These are phyloP conservation scores for Chamaecyparis obtusa DNA, from an alignment of 75 land plant species.

Conservation along the genomic window DNA sequence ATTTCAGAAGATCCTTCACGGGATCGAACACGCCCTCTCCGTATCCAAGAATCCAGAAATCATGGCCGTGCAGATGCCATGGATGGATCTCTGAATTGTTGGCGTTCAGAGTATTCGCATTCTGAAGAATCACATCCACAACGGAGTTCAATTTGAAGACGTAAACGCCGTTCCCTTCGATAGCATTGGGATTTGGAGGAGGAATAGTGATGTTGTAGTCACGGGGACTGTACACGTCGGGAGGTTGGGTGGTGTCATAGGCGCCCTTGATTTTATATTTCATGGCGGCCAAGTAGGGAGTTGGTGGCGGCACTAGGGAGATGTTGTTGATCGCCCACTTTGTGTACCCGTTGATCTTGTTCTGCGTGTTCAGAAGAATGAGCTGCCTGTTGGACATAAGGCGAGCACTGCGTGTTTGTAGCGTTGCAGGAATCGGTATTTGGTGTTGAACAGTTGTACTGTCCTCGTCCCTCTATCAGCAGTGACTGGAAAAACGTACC, in stretches of 20 bases:
- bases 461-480: slow-evolving; percentile 56
- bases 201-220: slow-evolving; percentile 14
- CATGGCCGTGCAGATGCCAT: slow-evolving; percentile 96
- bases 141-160: slow-evolving; percentile 34
- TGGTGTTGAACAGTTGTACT: no score
- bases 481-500: slow-evolving; percentile 30
- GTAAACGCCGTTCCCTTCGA: slow-evolving; percentile 45
- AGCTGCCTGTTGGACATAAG: slow-evolving; percentile 27
- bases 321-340: no score
- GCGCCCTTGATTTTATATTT: slow-evolving; percentile 23
- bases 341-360: no score
- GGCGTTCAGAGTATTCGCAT: slow-evolving; percentile 60
- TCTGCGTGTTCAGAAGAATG: slow-evolving; percentile 19
- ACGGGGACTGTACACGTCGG: slow-evolving; percentile 6
- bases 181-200: slow-evolving; percentile 47
- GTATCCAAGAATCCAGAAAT: slow-evolving; percentile 57
- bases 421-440: no score
- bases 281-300: slow-evolving; percentile 25
- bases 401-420: no score
- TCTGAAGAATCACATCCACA: slow-evolving; percentile 82
- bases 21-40: slow-evolving; percentile 43
- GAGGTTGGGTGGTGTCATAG: not conserved
- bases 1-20: slow-evolving; percentile 25
- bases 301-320: no score
- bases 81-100: slow-evolving; percentile 84